Evolutionary conservation across 2,329 filamentous ascomycete species (phyloP), one percentile per base, ranked within the genome.

Genomic region (Aspergillus candidus): DNA sequence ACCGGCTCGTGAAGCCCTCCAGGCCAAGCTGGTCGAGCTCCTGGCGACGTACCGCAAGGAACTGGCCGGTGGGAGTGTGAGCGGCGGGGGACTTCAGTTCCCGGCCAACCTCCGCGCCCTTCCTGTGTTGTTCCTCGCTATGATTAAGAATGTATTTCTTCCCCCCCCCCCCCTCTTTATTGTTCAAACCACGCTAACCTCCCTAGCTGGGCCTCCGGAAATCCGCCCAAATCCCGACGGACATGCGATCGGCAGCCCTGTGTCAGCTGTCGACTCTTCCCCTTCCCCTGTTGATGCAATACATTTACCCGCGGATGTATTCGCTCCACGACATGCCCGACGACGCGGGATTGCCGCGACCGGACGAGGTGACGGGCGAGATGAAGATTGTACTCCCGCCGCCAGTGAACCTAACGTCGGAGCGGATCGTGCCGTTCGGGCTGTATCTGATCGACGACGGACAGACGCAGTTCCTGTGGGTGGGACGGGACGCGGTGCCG

Each of bases 31-130:
- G 34, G 85, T 89, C 22, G 93, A 98, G 71, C 79, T 98, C 38
- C 74, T 98, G 48, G 85, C 91, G 65, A 97, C 91, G 0, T 98
- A 96, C 74, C 86, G 89, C 71, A 97, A 97, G 73, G 93, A 98
- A 67, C 78, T 98, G 47, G 91, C 88, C 12, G 91, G 91, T 53
- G 91, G 91, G 52, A 96, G 91, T 69, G 93, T 96, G 80, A 90
- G 91, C 40, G 90, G 82, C 33, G 83, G 89, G 41, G 90, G 91
- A 37, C 75, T 98, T 13, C 93, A 96, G 63, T 93, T 97, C 74
- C 90, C 93, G 14, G 84, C 87, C 47, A 98, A 98, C 67, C 73
- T 98, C 46, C 83, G 91, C 44, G 89, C 83, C 30, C 76, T 98
- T 18, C 90, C 93, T 1, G 80, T 94, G 44, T 74, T 98, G 35